These are phyloP conservation scores for Aspergillus baeticus DNA, from an alignment of 495 filamentous ascomycete species.

Conservation along the genomic window DNA sequence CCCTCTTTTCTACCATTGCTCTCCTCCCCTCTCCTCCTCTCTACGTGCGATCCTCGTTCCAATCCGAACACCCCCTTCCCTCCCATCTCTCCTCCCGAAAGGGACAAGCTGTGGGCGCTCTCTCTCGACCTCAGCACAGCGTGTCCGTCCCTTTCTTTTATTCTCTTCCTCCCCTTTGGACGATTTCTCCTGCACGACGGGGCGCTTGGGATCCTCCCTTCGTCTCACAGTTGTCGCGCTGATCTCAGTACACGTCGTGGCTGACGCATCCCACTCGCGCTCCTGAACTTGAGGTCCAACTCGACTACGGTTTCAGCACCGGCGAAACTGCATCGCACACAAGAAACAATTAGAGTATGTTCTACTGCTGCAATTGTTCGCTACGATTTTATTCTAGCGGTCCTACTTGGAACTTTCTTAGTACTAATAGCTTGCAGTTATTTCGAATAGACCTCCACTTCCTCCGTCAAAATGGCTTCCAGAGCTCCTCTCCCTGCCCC, in stretches of 20 bases:
- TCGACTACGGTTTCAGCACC: background rate
- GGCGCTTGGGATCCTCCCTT: background rate
- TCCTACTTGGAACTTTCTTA: background rate
- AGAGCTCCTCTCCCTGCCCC: slow-evolving; percentile 35
- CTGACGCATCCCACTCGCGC: background rate
- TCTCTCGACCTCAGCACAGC: background rate
- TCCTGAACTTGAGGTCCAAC: background rate
- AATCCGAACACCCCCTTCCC: slow-evolving; percentile 1
- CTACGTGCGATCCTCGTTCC: background rate
- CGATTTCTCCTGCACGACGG: no score
- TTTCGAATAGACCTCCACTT: background rate
- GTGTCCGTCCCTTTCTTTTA: slow-evolving; percentile 10
- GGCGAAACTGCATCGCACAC: no score
- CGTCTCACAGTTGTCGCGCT: background rate
- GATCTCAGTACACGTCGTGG: background rate
- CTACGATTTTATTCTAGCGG: no score
- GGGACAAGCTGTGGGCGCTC: slow-evolving; percentile 5
- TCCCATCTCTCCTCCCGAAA: background rate
- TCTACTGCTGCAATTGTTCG: no score
- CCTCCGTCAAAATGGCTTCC: slow-evolving; percentile 29
- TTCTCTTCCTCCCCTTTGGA: slow-evolving; percentile 10
- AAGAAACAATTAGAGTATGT: no score
- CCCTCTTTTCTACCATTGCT: slow-evolving; percentile 7
- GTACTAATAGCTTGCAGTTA: background rate
- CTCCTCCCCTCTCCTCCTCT: background rate